These are phyloP conservation scores for Pyricularia sp. DNA, from an alignment of 2,329 filamentous ascomycete species.

Conservation along the genomic window DNA sequence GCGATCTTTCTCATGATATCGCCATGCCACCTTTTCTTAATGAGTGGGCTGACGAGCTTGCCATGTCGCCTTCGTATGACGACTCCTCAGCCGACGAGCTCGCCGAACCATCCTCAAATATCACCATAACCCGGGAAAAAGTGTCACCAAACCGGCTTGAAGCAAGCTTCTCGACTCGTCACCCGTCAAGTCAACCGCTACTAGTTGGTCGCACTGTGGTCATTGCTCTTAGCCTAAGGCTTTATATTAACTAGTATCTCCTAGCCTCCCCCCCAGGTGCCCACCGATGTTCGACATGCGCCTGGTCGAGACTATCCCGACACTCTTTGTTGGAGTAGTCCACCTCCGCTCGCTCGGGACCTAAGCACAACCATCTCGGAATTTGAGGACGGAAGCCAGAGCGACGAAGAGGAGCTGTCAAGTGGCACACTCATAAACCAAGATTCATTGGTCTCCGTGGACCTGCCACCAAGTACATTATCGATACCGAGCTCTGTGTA, in stretches of 20 bases:
- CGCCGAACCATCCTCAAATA: background rate
- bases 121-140: background rate
- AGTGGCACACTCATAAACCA: background rate
- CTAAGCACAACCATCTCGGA: background rate
- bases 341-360: background rate
- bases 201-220: background rate
- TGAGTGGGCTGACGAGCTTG: background rate
- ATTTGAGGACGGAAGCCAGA: background rate
- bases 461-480: constrained; percentile 7
- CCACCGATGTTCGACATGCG: background rate
- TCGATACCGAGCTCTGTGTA: background rate
- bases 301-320: background rate
- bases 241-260: background rate
- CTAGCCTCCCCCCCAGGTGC: background rate
- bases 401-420: background rate
- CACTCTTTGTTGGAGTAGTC: too few species aligned
- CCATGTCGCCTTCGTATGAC: too few species aligned
- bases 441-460: background rate
- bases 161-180: too few species aligned
- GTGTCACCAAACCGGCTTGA: background rate
- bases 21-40: background rate
- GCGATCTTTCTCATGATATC: background rate
- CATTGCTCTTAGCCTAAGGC: background rate
- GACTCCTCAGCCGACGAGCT: background rate
- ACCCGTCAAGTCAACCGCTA: background rate